A percentile compares a stretch with the other conserved stretches of the same genome.
These are phyloP conservation scores for Selaginella tamariscina DNA, from an alignment of 75 land plant genomes.

Conservation along the genomic window DNA sequence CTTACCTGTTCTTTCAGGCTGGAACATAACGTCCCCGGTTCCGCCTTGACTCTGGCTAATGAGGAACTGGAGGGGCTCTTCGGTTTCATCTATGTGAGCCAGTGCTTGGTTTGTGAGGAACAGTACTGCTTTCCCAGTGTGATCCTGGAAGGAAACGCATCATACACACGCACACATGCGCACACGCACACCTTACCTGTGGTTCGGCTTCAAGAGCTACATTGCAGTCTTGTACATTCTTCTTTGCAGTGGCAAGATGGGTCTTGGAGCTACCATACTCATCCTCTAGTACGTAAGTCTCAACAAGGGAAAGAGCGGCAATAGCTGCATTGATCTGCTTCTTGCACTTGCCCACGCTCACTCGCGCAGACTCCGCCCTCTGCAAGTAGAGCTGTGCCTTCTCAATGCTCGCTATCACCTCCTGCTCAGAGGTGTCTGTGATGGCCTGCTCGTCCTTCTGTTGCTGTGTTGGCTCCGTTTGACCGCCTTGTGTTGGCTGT, in stretches of 20 bases:
- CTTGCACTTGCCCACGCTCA: conserved; percentile 1
- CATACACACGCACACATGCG: not conserved
- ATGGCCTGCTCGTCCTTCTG: not conserved
- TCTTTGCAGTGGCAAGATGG: not conserved
- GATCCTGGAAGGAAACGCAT: not conserved
- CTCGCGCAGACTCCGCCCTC: not conserved
- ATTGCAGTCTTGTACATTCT: not conserved
- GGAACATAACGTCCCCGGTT: not conserved
- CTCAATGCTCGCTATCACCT: conserved; percentile 8
- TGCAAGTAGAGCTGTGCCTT: not conserved
- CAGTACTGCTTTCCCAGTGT: not conserved
- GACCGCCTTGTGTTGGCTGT: too few relatives aligned
- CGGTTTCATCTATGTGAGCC: not conserved
- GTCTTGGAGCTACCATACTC: not conserved
- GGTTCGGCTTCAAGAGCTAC: not conserved
- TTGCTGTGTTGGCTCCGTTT: not conserved
- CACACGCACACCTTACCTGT: not conserved
- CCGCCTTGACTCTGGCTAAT: not conserved
- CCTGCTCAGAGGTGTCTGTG: not conserved
- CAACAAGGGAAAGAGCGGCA: not conserved
- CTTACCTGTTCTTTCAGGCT: not conserved
- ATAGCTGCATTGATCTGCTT: conserved; percentile 2
- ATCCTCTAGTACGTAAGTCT: not conserved
- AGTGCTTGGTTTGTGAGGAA: not conserved
- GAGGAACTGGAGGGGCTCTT: not conserved